Evolutionary conservation across 1,284 basidiomycete genomes (phyloP).

Genomic region (Irpex sp.): DNA sequence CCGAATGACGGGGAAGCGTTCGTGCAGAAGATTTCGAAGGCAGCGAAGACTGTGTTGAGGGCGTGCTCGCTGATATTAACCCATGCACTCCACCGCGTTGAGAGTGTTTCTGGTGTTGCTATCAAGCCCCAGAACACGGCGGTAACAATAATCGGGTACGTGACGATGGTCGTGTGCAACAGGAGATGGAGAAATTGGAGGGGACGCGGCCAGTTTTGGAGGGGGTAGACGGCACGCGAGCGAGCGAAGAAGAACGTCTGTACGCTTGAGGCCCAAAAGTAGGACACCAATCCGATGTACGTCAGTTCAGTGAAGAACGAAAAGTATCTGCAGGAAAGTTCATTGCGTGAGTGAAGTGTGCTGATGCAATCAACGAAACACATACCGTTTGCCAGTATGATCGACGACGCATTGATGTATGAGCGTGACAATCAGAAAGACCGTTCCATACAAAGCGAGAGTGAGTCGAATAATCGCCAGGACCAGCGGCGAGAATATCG

Average conservation of each 20-base stretch:
- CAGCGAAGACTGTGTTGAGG: slow-evolving; percentile 53
- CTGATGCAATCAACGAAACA: not conserved
- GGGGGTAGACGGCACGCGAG: slow-evolving; percentile 39
- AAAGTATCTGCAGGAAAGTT: slow-evolving; percentile 41
- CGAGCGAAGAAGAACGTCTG: slow-evolving; percentile 49
- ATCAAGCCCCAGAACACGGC: slow-evolving; percentile 65
- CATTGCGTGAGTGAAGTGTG: not conserved
- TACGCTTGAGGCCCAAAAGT: slow-evolving; percentile 55
- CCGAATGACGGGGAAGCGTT: slow-evolving; percentile 36
- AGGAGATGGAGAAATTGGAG: slow-evolving; percentile 58
- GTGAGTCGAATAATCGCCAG: slow-evolving; percentile 47
- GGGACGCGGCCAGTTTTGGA: slow-evolving; percentile 54
- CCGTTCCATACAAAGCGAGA: slow-evolving; percentile 51
- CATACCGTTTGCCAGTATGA: slow-evolving; percentile 24
- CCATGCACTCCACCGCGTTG: slow-evolving; percentile 43
- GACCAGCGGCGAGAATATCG: slow-evolving; percentile 40
- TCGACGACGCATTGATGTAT: slow-evolving; percentile 32
- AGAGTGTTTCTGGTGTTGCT: slow-evolving; percentile 38
- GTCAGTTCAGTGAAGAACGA: slow-evolving; percentile 63
- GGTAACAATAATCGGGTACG: slow-evolving; percentile 65
- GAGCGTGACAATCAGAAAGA: slow-evolving; percentile 42
- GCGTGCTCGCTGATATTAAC: slow-evolving; percentile 58
- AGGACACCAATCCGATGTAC: slow-evolving; percentile 58
- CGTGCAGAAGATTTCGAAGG: slow-evolving; percentile 58
- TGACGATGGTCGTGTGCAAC: slow-evolving; percentile 49